Evolutionary conservation across 805 yeast species (phyloP), one percentile per base, ranked within the genome.

Genomic region (Spathaspora arborariae): DNA sequence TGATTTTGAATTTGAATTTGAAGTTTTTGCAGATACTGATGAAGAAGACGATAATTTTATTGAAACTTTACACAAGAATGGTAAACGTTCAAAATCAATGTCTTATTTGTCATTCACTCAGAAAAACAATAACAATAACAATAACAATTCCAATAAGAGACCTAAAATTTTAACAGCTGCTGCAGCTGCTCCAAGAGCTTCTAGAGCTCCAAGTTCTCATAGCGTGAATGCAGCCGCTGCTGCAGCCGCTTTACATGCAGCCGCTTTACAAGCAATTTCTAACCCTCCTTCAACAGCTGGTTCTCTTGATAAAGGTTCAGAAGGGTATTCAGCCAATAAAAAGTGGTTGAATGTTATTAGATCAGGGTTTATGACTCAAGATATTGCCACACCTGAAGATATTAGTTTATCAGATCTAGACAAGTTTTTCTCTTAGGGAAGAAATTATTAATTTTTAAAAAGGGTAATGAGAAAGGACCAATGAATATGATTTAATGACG

Each of bases 151-250:
- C 21, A 30, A 71, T 50, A 81, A 82, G 61, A 78, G 76, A 60
- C 65, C 74, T 40, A 72, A 72, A 55, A 57, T 64, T 48, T 60
- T 84, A 39, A 85, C 92, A 11, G 88, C 88, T 16, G 92, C 92
- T 19, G 90, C 90, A 10, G 89, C 88, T 20, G 88, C 92, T 27
- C 94, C 94, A 47, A 73, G 92, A 57, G 78, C 85, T 9, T 84
- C 89, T n/a, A 79, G 80, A 52, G 71, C 78, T 27, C 76, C 82
- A 4, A 65, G 78, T 45, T 72, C 80, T 5, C 81, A 77, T 50
- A 70, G 81, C 34, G 82, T 85, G 9, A 74, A 74, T 48, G 84
- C 87, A 5, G 86, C 85, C 8, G 86, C 86, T 11, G 85, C 87
- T 1, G 87, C 84, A 27, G 87, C 89, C 36, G 88, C 87, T 20